Percentiles rank a stretch among this genome's conserved stretches.
Evolutionary conservation across 352 stramenopile genomes (phyloP).

Genomic region (Peronospora belbahrii): DNA sequence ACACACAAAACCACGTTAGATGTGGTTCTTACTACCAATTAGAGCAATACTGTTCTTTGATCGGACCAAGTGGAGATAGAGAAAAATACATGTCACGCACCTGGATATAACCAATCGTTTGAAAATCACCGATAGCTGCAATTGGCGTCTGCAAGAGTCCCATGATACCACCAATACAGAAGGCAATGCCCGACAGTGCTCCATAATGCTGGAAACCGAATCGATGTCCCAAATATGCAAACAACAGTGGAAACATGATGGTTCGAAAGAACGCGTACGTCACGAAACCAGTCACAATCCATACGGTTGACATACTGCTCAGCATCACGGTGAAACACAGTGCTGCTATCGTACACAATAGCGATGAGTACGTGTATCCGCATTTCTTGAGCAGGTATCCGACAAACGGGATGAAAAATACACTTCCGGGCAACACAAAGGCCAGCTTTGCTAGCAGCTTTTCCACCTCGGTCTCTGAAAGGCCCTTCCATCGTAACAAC

Average conservation of each 20-base stretch:
- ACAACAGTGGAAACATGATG: conserved; percentile 79
- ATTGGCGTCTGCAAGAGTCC: conserved; percentile 61
- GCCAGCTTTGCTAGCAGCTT: conserved; percentile 45
- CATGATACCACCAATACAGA: conserved; percentile 56
- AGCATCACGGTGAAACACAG: conserved; percentile 42
- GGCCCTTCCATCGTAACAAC: conserved; percentile 43
- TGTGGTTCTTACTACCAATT: no score
- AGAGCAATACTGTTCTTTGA: no score
- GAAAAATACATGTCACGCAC: conserved; percentile 16
- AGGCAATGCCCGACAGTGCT: conserved; percentile 66
- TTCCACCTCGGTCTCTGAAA: conserved; percentile 33
- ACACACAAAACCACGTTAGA: no score
- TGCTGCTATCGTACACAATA: conserved; percentile 34
- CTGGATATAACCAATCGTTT: conserved; percentile 40
- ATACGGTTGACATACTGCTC: conserved; percentile 27
- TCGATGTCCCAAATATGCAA: conserved; percentile 66
- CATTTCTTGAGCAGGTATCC: conserved; percentile 65
- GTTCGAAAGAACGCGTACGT: conserved; percentile 77
- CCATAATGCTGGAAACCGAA: conserved; percentile 86
- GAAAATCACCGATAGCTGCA: conserved; percentile 39
- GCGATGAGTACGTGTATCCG: conserved; percentile 50
- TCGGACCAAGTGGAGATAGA: neutral
- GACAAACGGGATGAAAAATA: conserved; percentile 68
- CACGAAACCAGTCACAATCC: conserved; percentile 52
- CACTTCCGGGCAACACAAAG: conserved; percentile 52